phyloP scores from a whole-genome alignment of 2,329 filamentous ascomycete genomes.

The Pestalotiopsis sp. region DNA sequence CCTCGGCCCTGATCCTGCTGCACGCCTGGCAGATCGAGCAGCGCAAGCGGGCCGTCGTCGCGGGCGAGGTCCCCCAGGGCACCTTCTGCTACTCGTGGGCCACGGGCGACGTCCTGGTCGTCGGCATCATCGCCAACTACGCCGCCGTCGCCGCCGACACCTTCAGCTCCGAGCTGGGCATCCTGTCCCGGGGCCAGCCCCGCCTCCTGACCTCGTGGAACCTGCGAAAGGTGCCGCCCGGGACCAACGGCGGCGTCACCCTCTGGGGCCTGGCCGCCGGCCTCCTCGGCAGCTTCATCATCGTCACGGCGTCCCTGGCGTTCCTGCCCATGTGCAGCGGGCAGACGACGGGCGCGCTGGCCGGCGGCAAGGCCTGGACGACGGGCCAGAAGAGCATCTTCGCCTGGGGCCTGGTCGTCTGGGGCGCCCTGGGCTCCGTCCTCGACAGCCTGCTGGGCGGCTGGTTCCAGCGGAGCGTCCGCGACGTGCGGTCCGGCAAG shows the following conservation, averaged over 20 bases:
- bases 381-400: conserved; percentile 45
- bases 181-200: conserved; percentile 75
- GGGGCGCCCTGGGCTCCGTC: conserved; percentile 79
- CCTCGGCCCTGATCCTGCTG: conserved; percentile 64
- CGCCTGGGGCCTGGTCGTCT: conserved; percentile 64
- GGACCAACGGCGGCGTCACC: conserved; percentile 93
- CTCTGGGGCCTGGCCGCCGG: conserved; percentile 73
- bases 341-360: conserved; percentile 37
- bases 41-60: conserved; percentile 44
- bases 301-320: conserved; percentile 65
- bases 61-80: conserved; percentile 30
- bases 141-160: conserved; percentile 92
- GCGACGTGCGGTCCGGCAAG: conserved; percentile 81
- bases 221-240: conserved; percentile 79
- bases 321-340: conserved; percentile 70
- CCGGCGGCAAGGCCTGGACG: conserved; percentile 53
- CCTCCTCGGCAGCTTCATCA: conserved; percentile 71
- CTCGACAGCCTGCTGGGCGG: conserved; percentile 89
- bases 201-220: conserved; percentile 82
- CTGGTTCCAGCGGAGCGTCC: conserved; percentile 81
- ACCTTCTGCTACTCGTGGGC: conserved; percentile 61
- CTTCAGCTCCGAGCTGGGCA: conserved; percentile 93
- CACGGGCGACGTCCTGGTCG: conserved; percentile 59
- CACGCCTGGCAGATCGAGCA: conserved; percentile 62
- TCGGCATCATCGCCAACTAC: conserved; percentile 80